Percentiles rank a stretch among this genome's conserved stretches.
Evolutionary conservation across 441 rosid species (phyloP).

Genomic region (Erodium moschatum): DNA sequence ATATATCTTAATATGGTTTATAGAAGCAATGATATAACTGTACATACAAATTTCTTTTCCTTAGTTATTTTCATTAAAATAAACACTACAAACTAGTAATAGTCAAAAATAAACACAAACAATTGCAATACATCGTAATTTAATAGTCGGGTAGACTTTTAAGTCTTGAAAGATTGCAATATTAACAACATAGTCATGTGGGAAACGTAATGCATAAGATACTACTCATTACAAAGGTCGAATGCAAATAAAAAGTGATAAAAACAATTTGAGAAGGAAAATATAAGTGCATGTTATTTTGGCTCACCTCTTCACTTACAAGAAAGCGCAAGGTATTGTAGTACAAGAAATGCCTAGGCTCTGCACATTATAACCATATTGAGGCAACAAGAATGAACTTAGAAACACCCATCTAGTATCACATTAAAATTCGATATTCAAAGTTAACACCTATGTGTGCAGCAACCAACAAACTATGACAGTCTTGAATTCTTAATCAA

Average conservation of each 20-base stretch:
- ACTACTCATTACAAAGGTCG: not conserved
- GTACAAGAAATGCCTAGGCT: slow-evolving; percentile 63
- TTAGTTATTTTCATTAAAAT: not conserved
- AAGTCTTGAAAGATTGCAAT: not conserved
- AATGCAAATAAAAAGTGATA: not conserved
- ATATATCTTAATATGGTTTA: not conserved
- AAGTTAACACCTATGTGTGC: not conserved
- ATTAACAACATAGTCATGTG: not conserved
- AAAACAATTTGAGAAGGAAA: not conserved
- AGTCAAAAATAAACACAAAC: not conserved
- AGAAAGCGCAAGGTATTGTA: slow-evolving; percentile 51
- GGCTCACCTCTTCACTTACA: slow-evolving; percentile 59
- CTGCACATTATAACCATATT: slow-evolving; percentile 30
- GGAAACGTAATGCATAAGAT: not conserved
- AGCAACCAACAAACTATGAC: not conserved
- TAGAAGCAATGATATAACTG: too few species aligned
- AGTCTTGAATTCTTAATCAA: not conserved
- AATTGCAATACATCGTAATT: not conserved
- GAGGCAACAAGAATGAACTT: not conserved
- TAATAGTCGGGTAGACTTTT: not conserved
- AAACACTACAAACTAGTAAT: not conserved
- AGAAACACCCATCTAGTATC: not conserved
- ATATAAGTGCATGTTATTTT: not conserved
- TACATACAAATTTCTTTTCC: not conserved
- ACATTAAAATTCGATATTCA: not conserved